Conservation (phyloP, 495 filamentous ascomycete genomes). For the Penicillium egyptiacum region DNA sequence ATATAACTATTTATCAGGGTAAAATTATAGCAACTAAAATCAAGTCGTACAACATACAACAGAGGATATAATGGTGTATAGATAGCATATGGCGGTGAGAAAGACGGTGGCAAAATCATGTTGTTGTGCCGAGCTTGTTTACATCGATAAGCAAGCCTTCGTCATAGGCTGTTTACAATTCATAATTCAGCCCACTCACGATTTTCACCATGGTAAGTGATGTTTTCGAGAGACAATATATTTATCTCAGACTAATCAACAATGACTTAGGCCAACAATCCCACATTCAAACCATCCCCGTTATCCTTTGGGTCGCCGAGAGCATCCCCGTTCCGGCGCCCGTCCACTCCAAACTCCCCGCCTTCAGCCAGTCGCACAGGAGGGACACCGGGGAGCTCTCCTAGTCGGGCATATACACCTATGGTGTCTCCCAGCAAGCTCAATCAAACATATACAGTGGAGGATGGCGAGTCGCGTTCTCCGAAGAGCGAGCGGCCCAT, state of each 20-base stretch:
- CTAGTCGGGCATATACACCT: conserved; percentile 44
- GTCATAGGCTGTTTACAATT: conserved; percentile 16
- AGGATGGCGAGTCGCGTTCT: conserved; percentile 34
- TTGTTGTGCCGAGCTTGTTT: conserved; percentile 7
- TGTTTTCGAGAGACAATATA: not conserved
- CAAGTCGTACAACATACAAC: not conserved
- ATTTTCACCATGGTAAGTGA: conserved; percentile 28
- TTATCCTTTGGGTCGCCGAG: conserved; percentile 67
- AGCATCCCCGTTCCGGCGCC: conserved; percentile 73
- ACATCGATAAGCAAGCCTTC: conserved; percentile 9
- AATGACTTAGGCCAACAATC: conserved; percentile 38
- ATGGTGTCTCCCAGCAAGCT: conserved; percentile 49
- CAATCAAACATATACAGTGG: conserved; percentile 49
- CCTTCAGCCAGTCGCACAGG: conserved; percentile 35
- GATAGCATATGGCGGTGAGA: not conserved
- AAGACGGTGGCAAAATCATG: conserved; percentile 4
- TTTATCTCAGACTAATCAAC: not conserved
- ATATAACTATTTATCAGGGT: not conserved
- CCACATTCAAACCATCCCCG: conserved; percentile 69
- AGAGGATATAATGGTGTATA: not conserved
- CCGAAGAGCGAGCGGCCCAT: conserved; percentile 33
- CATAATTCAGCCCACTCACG: not conserved
- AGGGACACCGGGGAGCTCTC: conserved; percentile 46
- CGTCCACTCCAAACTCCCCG: conserved; percentile 51
- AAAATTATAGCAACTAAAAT: not conserved